These are phyloP conservation scores for Nepenthes gracilis DNA, from an alignment of 148 eudicot genomes.

Conservation along the genomic window DNA sequence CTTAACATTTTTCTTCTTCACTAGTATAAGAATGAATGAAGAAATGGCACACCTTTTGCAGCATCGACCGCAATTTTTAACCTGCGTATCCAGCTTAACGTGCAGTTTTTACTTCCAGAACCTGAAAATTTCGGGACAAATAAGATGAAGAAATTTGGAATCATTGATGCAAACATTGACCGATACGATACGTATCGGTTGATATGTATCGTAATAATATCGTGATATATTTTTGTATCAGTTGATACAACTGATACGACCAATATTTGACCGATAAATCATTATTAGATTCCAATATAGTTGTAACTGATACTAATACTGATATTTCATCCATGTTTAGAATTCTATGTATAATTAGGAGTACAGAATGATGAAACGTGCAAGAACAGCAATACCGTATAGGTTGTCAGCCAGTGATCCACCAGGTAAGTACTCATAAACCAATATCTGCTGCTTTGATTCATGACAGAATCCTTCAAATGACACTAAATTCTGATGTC, in stretches of 20 bases:
- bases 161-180: no score
- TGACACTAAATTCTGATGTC: slow-evolving; percentile 65
- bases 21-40: not conserved
- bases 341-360: not conserved
- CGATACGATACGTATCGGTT: no score
- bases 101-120: slow-evolving; percentile 36
- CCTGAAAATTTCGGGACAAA: slow-evolving; percentile 22
- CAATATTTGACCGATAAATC: no score
- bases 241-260: no score
- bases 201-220: no score
- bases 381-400: slow-evolving; percentile 33
- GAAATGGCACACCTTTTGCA: slow-evolving; percentile 48
- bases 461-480: slow-evolving; percentile 76
- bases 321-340: no score
- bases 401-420: slow-evolving; percentile 84
- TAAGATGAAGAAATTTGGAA: not conserved
- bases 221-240: no score
- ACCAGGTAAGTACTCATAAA: slow-evolving; percentile 72
- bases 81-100: slow-evolving; percentile 73
- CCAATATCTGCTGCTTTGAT: slow-evolving; percentile 65
- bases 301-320: no score
- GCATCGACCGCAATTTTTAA: slow-evolving; percentile 83
- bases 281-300: no score
- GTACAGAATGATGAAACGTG: not conserved
- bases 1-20: no score